Evolutionary conservation across 2,329 filamentous ascomycete species (phyloP).

Genomic region (Diaporthe humulicola): DNA sequence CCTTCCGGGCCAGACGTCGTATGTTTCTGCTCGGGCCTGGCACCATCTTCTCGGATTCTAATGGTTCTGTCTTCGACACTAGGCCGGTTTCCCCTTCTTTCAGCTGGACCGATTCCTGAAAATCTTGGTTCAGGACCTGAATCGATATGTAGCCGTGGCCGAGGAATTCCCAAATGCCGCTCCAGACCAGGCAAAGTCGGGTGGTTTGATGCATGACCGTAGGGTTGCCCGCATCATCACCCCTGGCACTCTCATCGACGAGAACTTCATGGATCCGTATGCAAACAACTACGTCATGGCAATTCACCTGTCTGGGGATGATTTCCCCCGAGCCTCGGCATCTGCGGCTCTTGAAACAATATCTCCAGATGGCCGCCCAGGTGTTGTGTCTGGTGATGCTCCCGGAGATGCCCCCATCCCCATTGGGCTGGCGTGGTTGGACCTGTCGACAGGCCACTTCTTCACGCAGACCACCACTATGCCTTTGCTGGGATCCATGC

Average conservation of each 20-base stretch:
- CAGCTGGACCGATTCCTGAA: constrained; percentile 95
- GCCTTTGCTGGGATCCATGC: constrained; percentile 79
- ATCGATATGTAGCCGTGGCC: constrained; percentile 91
- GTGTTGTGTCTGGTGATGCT: constrained; percentile 33
- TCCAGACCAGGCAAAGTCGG: constrained; percentile 77
- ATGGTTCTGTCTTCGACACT: constrained; percentile 44
- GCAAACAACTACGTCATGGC: constrained; percentile 94
- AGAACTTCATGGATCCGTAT: constrained; percentile 95
- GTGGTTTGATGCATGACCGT: constrained; percentile 86
- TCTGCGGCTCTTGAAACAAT: constrained; percentile 5
- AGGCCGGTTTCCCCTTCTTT: constrained; percentile 94
- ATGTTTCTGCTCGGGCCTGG: constrained; percentile 30
- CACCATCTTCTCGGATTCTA: constrained; percentile 39
- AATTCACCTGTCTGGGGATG: constrained; percentile 67
- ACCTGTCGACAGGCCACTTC: constrained; percentile 95
- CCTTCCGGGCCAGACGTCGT: constrained; percentile 35
- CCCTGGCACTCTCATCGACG: constrained; percentile 94
- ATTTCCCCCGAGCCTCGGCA: not conserved
- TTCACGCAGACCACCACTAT: constrained; percentile 84
- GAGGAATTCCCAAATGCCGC: constrained; percentile 89
- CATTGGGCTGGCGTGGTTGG: constrained; percentile 91
- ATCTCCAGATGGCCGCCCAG: constrained; percentile 14
- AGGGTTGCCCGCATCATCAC: constrained; percentile 90
- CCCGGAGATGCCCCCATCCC: constrained; percentile 49
- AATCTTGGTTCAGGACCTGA: constrained; percentile 89